A percentile compares a stretch with the other conserved stretches of the same genome.
These are phyloP conservation scores for Penicillium atrosanguineum DNA, from an alignment of 495 filamentous ascomycete species.

Conservation along the genomic window DNA sequence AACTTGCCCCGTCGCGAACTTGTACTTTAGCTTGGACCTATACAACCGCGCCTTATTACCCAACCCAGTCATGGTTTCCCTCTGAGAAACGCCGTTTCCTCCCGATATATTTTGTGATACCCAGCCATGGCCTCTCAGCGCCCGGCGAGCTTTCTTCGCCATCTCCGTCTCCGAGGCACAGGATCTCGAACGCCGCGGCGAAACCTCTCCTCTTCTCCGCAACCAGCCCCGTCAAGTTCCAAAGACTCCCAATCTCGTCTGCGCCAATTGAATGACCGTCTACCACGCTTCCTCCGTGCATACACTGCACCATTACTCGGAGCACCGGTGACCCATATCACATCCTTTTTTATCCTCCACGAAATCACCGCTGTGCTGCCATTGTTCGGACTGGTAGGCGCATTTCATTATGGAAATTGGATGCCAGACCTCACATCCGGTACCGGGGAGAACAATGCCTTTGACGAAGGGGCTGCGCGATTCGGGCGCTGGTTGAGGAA, in stretches of 20 bases:
- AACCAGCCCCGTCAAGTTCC: slow-evolving; percentile 12
- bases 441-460: slow-evolving; percentile 40
- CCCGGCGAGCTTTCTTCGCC: slow-evolving; percentile 17
- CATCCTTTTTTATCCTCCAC: slow-evolving; percentile 85
- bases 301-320: slow-evolving; percentile 66
- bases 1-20: neutral
- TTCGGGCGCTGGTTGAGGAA: slow-evolving; percentile 58
- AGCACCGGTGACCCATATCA: slow-evolving; percentile 79
- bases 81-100: slow-evolving; percentile 1
- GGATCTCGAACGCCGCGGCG: slow-evolving; percentile 11
- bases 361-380: slow-evolving; percentile 86
- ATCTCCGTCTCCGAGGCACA: slow-evolving; percentile 11
- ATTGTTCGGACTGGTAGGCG: slow-evolving; percentile 66
- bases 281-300: slow-evolving; percentile 57
- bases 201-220: slow-evolving; percentile 25
- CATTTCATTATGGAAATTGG: slow-evolving; percentile 74
- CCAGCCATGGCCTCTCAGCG: slow-evolving; percentile 12
- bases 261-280: slow-evolving; percentile 57
- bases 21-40: neutral
- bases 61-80: slow-evolving; percentile 12
- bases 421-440: slow-evolving; percentile 54
- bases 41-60: slow-evolving; percentile 6
- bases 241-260: slow-evolving; percentile 47
- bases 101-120: neutral
- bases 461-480: slow-evolving; percentile 52